Conservation (phyloP, 1,284 basidiomycete genomes). For the Neolentinus lepideus region DNA sequence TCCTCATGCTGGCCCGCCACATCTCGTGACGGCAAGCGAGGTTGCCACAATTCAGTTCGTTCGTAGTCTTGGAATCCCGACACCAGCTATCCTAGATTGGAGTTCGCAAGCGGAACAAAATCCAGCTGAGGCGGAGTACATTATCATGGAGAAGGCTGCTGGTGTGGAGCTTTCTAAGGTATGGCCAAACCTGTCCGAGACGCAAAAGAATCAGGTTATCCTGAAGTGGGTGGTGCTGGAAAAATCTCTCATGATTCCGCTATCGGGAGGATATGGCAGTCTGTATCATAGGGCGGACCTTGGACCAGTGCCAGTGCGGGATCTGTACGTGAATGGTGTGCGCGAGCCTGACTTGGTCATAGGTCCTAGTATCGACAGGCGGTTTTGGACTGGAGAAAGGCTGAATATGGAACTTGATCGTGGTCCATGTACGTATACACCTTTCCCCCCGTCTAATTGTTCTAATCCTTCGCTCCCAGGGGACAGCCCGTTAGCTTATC, state of each 20-base stretch:
- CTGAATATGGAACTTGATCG: neutral
- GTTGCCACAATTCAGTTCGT: conserved; percentile 27
- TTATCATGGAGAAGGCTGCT: conserved; percentile 20
- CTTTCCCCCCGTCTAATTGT: neutral
- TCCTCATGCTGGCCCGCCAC: conserved; percentile 19
- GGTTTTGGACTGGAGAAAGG: neutral
- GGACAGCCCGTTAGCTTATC: neutral
- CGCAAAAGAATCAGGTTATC: conserved; percentile 6
- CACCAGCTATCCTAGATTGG: conserved; percentile 24
- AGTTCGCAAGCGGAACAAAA: conserved; percentile 14
- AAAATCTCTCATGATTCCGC: conserved; percentile 8
- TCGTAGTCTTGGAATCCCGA: conserved; percentile 18
- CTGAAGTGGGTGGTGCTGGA: conserved; percentile 12
- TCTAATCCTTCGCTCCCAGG: neutral
- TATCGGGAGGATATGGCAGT: conserved; percentile 14
- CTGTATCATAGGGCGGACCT: conserved; percentile 16
- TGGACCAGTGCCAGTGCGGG: neutral
- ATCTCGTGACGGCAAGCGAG: conserved; percentile 23
- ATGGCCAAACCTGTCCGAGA: conserved; percentile 8
- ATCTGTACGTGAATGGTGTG: neutral
- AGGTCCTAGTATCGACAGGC: neutral
- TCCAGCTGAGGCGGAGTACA: conserved; percentile 22
- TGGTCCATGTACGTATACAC: neutral
- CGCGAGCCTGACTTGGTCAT: neutral
- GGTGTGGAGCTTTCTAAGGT: conserved; percentile 14